Percentiles rank a stretch among this genome's conserved stretches.
Evolutionary conservation across 1,284 basidiomycete species (phyloP).

Genomic region (Naganishia liquefaciens): DNA sequence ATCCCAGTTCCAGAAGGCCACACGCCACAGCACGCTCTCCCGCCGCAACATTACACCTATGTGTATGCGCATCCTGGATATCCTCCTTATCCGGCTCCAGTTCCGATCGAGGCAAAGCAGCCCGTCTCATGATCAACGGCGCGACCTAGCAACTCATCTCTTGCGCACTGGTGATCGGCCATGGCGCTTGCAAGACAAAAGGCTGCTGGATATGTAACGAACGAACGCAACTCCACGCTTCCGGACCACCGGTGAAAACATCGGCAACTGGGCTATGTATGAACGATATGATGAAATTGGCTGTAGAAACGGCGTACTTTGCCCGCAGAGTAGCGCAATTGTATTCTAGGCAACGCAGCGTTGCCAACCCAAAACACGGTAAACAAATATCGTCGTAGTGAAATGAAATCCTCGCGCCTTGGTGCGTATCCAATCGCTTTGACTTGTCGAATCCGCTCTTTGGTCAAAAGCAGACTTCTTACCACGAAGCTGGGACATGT

Average conservation of each 20-base stretch:
- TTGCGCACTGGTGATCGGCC: background rate
- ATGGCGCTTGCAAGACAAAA: conserved; percentile 1
- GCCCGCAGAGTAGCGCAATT: conserved; percentile 1
- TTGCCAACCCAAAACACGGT: conserved; percentile 2
- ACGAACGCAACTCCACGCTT: too few relatives aligned
- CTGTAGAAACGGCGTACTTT: background rate
- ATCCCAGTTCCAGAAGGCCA: conserved; percentile 29
- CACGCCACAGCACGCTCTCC: conserved; percentile 19
- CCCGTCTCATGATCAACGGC: conserved; percentile 24
- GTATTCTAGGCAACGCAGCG: conserved; percentile 25
- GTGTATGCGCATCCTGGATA: conserved; percentile 28
- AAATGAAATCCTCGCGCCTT: too few relatives aligned
- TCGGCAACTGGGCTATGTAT: background rate
- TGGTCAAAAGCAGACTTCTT: background rate
- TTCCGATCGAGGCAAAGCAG: conserved; percentile 18
- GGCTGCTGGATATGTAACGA: too few relatives aligned
- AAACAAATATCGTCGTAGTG: too few relatives aligned
- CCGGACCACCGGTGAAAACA: background rate
- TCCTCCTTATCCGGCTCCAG: conserved; percentile 11
- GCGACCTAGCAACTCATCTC: background rate
- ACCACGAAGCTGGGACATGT: background rate
- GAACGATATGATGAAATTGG: background rate
- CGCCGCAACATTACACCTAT: conserved; percentile 29
- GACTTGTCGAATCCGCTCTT: too few relatives aligned
- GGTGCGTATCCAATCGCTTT: too few relatives aligned